Evolutionary conservation across 345 rosid genomes (phyloP), one percentile per base, ranked within the genome.

Genomic region (Microcos paniculata): DNA sequence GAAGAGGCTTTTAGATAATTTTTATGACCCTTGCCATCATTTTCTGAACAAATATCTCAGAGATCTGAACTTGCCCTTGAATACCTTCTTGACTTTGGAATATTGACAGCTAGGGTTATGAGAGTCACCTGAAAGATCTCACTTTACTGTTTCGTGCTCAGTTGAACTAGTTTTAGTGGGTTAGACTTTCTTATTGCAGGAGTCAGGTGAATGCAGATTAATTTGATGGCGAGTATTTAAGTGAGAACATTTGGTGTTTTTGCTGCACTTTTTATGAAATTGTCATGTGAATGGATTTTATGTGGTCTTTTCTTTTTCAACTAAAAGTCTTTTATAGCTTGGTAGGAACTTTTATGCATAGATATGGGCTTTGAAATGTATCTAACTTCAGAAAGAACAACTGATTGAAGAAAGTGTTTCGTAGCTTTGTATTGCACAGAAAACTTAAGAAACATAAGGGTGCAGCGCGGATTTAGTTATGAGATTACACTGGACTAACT

Each of bases 161-260:
- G 48, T 63, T 38, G 68, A 63, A n/a, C 48, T 63, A n/a, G 46
- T 63, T 35, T 63, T 63, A 40, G 69, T 40, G 15, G 68, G 48
- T 64, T 16, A 40, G 69, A 40, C 49, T 64, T 63, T 40, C 69
- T 18, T 38, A 38, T 49, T 38, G 11, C 30, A 35, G 43, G 49
- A 38, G 31, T 63, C 9, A 6, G 49, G 30, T 10, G 30, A 10
- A 11, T 63, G 69, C 28, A 35, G 30, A 13, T 40, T 64, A 40
- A 35, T 14, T 40, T 64, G 30, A 64, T 64, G 69, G 15, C 16
- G 16, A 61, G 42, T 11, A 40, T 38, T 64, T 64, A 28, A 49
- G 40, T 64, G 38, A 64, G 30, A 64, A 40, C 49, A 64, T n/a
- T 63, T n/a, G 30, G 14, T n/a, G 18, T 64, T 30, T 38, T 13